Evolutionary conservation across 805 yeast genomes (phyloP).

Genomic region (Lipomyces orientalis): DNA sequence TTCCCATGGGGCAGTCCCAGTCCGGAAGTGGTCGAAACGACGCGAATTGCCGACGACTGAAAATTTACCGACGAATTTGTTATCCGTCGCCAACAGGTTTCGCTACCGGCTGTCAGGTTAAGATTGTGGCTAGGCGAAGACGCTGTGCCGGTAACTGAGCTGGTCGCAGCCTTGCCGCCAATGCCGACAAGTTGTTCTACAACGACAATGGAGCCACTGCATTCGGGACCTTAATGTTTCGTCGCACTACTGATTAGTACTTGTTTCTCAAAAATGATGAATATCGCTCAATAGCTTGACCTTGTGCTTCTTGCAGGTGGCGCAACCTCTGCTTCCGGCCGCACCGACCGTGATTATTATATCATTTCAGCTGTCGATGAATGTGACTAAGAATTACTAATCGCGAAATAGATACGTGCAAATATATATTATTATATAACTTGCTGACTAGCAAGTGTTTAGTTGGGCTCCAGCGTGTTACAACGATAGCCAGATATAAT

Average conservation of each 20-base stretch:
- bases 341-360: constrained; percentile 28
- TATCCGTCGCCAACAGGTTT: not conserved
- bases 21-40: not conserved
- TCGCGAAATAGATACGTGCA: too few species aligned
- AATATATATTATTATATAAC: too few species aligned
- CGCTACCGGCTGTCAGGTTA: not conserved
- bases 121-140: not conserved
- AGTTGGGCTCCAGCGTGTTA: too few species aligned
- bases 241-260: constrained; percentile 16
- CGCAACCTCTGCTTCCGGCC: constrained; percentile 36
- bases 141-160: constrained; percentile 5
- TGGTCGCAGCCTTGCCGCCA: too few species aligned
- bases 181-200: too few species aligned
- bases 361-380: too few species aligned
- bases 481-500: too few species aligned
- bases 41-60: not conserved
- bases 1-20: constrained; percentile 7
- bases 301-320: constrained; percentile 25
- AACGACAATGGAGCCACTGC: too few species aligned
- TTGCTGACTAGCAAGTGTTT: too few species aligned
- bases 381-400: too few species aligned
- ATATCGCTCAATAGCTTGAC: constrained; percentile 16
- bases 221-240: constrained; percentile 10
- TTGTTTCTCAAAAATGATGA: not conserved
- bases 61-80: constrained; percentile 5